Conservation (phyloP, 73 alveolate species). For the Paramecium caudatum region DNA sequence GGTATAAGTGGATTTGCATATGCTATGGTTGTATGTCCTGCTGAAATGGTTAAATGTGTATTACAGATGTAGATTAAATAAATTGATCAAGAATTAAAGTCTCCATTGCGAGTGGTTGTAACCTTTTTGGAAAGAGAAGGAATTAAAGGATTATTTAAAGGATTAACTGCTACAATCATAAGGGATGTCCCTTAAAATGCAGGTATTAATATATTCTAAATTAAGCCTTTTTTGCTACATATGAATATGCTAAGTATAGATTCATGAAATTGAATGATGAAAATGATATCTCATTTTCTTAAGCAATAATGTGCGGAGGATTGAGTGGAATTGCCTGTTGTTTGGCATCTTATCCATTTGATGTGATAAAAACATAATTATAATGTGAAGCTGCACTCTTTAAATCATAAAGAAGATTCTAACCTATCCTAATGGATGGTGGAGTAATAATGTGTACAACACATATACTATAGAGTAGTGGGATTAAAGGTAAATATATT, state of each 20-base stretch:
- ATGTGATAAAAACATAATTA: slow-evolving; percentile 47
- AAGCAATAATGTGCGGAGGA: slow-evolving; percentile 44
- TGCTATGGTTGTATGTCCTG: slow-evolving; percentile 55
- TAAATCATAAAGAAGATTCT: not conserved
- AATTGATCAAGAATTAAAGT: slow-evolving; percentile 1
- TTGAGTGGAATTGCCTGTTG: slow-evolving; percentile 54
- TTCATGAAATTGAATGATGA: not conserved
- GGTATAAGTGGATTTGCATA: slow-evolving; percentile 59
- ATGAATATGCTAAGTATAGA: slow-evolving; percentile 30
- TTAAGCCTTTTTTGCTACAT: slow-evolving; percentile 32
- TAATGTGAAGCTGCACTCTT: slow-evolving; percentile 1
- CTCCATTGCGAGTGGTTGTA: not conserved
- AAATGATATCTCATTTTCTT: not conserved
- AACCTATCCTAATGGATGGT: slow-evolving; percentile 31
- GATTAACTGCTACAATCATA: slow-evolving; percentile 36
- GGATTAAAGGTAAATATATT: not conserved
- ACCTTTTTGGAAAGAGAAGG: slow-evolving; percentile 43
- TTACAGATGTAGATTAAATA: slow-evolving; percentile 44
- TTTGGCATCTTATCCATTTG: slow-evolving; percentile 63
- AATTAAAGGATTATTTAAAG: slow-evolving; percentile 13
- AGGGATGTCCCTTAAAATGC: slow-evolving; percentile 69
- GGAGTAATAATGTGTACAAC: slow-evolving; percentile 53
- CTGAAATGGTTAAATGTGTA: slow-evolving; percentile 58
- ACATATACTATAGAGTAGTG: slow-evolving; percentile 1
- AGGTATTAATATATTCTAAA: not conserved